Evolutionary conservation across 129 eudicot species (phyloP).

Genomic region (Ambrosia artemisiifolia): DNA sequence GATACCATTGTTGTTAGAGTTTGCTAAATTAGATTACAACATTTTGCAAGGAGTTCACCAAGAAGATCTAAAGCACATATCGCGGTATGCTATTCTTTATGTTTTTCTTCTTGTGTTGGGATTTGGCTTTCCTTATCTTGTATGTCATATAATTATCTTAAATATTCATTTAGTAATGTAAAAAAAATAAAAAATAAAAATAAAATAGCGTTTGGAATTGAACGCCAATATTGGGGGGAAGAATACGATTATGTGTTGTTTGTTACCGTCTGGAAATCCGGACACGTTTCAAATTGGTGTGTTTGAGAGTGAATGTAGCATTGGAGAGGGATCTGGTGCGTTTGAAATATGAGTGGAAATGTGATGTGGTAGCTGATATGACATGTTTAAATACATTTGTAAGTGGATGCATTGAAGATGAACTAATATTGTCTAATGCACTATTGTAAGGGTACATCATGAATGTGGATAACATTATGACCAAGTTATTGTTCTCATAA

Average conservation of each 20-base stretch:
- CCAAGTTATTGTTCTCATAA: background rate
- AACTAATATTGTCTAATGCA: background rate
- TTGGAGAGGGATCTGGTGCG: no score
- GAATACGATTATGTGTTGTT: no score
- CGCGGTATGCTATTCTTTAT: slow-evolving; percentile 22
- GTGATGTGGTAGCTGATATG: no score
- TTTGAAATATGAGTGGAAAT: no score
- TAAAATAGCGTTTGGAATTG: no score
- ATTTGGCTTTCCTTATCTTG: background rate
- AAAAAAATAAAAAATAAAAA: background rate
- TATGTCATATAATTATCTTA: background rate
- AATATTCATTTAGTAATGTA: background rate
- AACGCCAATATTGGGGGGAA: no score
- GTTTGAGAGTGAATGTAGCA: no score
- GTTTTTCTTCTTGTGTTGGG: background rate
- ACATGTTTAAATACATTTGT: no score
- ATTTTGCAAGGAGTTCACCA: slow-evolving; percentile 48
- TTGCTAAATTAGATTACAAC: slow-evolving; percentile 50
- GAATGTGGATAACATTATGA: background rate
- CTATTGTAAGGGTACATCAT: background rate
- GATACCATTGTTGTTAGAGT: slow-evolving; percentile 33
- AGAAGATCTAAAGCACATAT: slow-evolving; percentile 34
- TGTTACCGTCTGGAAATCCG: no score
- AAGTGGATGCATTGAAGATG: background rate
- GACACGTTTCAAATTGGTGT: no score